phyloP scores from a whole-genome alignment of 2,329 filamentous ascomycete genomes.

The Elsinoe batatas region DNA sequence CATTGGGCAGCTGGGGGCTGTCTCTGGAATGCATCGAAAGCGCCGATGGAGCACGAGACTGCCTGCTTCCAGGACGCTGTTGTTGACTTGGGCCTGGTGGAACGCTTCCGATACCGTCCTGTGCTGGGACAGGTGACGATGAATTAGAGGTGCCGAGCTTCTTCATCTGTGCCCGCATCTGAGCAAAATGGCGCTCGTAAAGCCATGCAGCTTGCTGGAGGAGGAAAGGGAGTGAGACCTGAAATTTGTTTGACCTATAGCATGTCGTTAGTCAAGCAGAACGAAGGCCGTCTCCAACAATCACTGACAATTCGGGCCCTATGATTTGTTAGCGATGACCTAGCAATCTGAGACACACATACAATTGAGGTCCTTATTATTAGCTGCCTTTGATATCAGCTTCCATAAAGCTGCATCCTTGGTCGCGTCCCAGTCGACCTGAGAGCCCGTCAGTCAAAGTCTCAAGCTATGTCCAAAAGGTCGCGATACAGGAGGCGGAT shows the following conservation, averaged over 20 bases:
- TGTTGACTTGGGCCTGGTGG: neutral
- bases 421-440: constrained; percentile 78
- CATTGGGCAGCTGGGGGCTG: constrained; percentile 43
- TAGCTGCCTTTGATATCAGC: constrained; percentile 70
- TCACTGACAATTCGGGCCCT: constrained; percentile 68
- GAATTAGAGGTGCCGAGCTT: constrained; percentile 54
- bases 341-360: constrained; percentile 25
- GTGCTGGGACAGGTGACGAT: constrained; percentile 47
- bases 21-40: constrained; percentile 49
- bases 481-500: constrained; percentile 66
- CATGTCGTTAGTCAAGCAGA: neutral
- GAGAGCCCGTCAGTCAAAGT: neutral
- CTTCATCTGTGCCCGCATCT: constrained; percentile 82
- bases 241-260: constrained; percentile 60
- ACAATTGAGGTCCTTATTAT: constrained; percentile 80
- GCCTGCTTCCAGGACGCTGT: neutral
- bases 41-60: constrained; percentile 41
- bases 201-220: constrained; percentile 90
- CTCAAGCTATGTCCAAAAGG: neutral
- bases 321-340: constrained; percentile 1
- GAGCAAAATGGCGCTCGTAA: constrained; percentile 80
- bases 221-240: constrained; percentile 79
- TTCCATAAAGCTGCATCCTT: constrained; percentile 90
- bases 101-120: constrained; percentile 33
- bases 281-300: neutral